Percentiles rank a stretch among this genome's conserved stretches.
Evolutionary conservation across 106 monocot species (phyloP).

Genomic region (Dioscorea zingiberensis): DNA sequence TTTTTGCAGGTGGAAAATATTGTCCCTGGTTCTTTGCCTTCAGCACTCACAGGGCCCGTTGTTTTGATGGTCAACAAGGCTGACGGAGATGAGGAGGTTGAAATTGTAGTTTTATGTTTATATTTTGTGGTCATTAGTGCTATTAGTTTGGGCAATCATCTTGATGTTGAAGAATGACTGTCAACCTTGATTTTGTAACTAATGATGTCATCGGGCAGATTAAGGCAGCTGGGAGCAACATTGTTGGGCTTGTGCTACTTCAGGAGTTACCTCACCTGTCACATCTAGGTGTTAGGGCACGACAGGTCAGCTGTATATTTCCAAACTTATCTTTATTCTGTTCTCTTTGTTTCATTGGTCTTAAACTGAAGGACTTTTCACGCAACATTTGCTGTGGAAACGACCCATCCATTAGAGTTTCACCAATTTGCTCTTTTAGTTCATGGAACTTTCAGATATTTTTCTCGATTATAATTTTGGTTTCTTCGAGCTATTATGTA

Average conservation of each 20-base stretch:
- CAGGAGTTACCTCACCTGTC: conserved; percentile 96
- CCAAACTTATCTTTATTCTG: no score
- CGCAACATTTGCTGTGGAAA: no score
- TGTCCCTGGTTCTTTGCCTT: conserved; percentile 63
- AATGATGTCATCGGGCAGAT: conserved; percentile 32
- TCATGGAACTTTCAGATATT: no score
- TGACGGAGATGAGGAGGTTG: conserved; percentile 97
- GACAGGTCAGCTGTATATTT: conserved; percentile 51
- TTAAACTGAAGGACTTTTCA: no score
- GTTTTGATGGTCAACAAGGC: conserved; percentile 84
- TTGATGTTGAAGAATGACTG: no score
- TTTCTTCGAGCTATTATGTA: no score
- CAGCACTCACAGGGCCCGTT: conserved; percentile 55
- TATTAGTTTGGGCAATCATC: background rate
- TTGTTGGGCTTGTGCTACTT: conserved; percentile 66
- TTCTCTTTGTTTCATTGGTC: no score
- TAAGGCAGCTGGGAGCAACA: conserved; percentile 81
- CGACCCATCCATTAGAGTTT: no score
- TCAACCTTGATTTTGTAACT: no score
- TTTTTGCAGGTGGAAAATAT: conserved; percentile 71
- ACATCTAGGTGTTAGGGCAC: conserved; percentile 96
- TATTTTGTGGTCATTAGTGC: background rate
- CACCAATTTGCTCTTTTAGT: no score
- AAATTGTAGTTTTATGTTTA: background rate
- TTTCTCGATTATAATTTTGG: no score